Evolutionary conservation across 495 filamentous ascomycete species (phyloP).

Genomic region (Penicillium egyptiacum): DNA sequence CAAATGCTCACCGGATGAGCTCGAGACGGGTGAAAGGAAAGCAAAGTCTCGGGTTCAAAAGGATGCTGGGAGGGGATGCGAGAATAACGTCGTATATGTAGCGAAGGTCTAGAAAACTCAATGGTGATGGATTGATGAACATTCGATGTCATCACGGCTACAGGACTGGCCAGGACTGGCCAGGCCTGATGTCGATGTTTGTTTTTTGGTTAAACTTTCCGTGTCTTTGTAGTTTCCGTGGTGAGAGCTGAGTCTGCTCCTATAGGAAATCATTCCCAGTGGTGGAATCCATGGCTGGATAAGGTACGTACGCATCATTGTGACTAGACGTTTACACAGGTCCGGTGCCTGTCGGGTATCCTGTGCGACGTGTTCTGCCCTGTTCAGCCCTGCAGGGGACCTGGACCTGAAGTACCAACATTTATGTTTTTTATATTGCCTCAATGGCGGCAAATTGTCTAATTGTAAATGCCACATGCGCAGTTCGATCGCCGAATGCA

Average conservation of each 20-base stretch:
- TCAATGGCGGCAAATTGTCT: background rate
- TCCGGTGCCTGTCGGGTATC: conserved; percentile 20
- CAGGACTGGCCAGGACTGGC: conserved; percentile 13
- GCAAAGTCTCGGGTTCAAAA: background rate
- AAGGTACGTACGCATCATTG: conserved; percentile 18
- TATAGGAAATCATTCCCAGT: conserved; percentile 25
- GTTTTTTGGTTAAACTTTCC: conserved; percentile 1
- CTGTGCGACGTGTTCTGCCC: conserved; percentile 17
- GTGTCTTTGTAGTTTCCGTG: conserved; percentile 13
- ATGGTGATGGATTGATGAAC: conserved; percentile 21
- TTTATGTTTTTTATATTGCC: background rate
- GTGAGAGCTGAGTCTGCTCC: conserved; percentile 9
- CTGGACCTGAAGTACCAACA: background rate
- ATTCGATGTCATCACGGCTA: conserved; percentile 27
- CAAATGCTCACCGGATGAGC: background rate
- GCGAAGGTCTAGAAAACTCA: conserved; percentile 9
- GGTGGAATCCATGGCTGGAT: conserved; percentile 8
- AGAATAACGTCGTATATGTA: conserved; percentile 23
- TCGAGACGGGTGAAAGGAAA: background rate
- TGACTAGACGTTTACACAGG: conserved; percentile 25
- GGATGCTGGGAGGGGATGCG: background rate
- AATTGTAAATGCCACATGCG: background rate
- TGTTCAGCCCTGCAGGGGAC: background rate
- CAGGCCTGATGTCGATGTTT: conserved; percentile 7
- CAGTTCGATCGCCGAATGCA: background rate